phyloP scores from a whole-genome alignment of 2,329 filamentous ascomycete genomes.

The Cladophialophora immunda region DNA sequence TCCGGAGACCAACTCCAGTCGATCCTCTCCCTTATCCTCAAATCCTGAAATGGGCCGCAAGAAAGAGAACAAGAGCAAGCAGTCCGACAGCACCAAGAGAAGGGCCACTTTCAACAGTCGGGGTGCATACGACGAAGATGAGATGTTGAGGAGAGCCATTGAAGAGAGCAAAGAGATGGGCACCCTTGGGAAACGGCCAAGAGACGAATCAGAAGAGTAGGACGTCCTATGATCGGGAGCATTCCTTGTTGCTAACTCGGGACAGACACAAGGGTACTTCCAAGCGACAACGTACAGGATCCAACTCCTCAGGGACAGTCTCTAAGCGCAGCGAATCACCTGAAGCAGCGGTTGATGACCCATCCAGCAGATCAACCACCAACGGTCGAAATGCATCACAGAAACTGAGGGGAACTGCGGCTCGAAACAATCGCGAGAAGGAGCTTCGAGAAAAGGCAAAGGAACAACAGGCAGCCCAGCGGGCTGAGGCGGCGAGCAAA shows the following conservation, averaged over 20 bases:
- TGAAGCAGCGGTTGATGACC: slow-evolving; percentile 69
- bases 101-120: slow-evolving; percentile 98
- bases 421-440: slow-evolving; percentile 62
- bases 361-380: slow-evolving; percentile 43
- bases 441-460: slow-evolving; percentile 61
- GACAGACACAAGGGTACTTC: slow-evolving; percentile 72
- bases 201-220: slow-evolving; percentile 95
- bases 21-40: slow-evolving; percentile 55
- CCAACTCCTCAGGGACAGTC: slow-evolving; percentile 72
- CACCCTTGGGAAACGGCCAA: slow-evolving; percentile 79
- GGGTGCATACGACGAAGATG: slow-evolving; percentile 94
- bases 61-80: slow-evolving; percentile 59
- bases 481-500: slow-evolving; percentile 78
- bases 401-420: slow-evolving; percentile 65
- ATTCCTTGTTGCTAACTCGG: slow-evolving; percentile 10
- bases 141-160: slow-evolving; percentile 85
- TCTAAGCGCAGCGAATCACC: slow-evolving; percentile 57
- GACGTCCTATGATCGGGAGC: slow-evolving; percentile 49
- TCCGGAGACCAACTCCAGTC: slow-evolving; percentile 57
- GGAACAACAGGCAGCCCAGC: slow-evolving; percentile 74
- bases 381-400: slow-evolving; percentile 53
- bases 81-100: slow-evolving; percentile 73
- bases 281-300: slow-evolving; percentile 86
- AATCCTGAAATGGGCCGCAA: slow-evolving; percentile 51
- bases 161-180: slow-evolving; percentile 83